Conservation (phyloP, 192 early-diverging fungal species). For the Linderina pennispora region DNA sequence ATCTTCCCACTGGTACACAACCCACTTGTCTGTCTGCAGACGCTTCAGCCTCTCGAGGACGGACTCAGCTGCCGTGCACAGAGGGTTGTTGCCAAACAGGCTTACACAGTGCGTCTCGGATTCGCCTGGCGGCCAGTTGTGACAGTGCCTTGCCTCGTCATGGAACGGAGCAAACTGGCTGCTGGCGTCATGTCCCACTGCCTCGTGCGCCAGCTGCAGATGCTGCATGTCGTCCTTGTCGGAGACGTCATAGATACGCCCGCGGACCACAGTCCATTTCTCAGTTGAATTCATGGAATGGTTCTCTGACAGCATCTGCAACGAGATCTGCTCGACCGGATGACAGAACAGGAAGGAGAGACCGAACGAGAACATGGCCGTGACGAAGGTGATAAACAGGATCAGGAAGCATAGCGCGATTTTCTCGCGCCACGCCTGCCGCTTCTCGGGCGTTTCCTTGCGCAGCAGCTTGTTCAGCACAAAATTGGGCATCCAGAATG, state of each 20-base stretch:
- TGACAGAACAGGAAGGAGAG: conserved; percentile 35
- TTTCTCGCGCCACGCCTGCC: conserved; percentile 80
- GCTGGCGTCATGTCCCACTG: conserved; percentile 52
- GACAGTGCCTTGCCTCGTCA: conserved; percentile 15
- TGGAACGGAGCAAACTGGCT: conserved; percentile 34
- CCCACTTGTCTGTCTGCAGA: conserved; percentile 33
- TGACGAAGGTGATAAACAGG: conserved; percentile 24
- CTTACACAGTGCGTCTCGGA: conserved; percentile 34
- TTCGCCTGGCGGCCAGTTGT: conserved; percentile 16
- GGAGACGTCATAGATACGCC: conserved; percentile 32
- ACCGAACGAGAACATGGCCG: conserved; percentile 29
- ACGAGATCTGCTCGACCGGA: conserved; percentile 20
- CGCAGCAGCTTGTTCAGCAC: conserved; percentile 51
- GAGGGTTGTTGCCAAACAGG: conserved; percentile 9
- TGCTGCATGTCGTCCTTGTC: not conserved
- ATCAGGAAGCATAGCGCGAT: conserved; percentile 79
- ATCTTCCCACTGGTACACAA: conserved; percentile 62
- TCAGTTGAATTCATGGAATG: conserved; percentile 10
- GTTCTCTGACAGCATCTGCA: conserved; percentile 6
- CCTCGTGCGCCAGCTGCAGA: conserved; percentile 4
- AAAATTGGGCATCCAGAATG: conserved; percentile 61
- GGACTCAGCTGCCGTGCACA: conserved; percentile 13
- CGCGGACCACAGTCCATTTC: conserved; percentile 19
- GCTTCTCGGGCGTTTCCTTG: conserved; percentile 54
- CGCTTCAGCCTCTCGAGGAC: conserved; percentile 20